Base-by-base conservation (phyloP, 208 protist species). In the Naegleria lovaniensis region DNA sequence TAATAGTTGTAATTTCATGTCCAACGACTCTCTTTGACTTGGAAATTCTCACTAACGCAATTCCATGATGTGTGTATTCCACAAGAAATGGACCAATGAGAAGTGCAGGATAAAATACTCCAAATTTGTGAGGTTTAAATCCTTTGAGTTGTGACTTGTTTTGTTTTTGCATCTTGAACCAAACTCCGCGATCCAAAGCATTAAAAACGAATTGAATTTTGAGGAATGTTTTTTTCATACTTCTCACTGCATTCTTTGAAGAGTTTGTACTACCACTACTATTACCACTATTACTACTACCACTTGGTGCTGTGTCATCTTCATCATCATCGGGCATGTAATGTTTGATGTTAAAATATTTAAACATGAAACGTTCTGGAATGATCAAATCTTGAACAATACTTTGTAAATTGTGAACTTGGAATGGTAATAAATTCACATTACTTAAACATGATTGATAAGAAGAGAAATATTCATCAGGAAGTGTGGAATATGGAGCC, bases 1-100 rank as follows among this genome's bases (percentile, higher is more conserved):
- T 79, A 36, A 79, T 36, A 15, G 67, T 79, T 79, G 67, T 79
- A 33, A 79, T 79, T 79, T 79, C 67, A 79, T 79, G 67, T 36
- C 67, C 67, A 36, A 79, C 29, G 36, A 79, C 67, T 79, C 67
- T 79, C 29, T 79, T 79, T 36, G 67, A 29, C n/a, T 79, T 79
- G 29, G 29, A 36, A 79, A 29, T 79, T 79, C 67, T 79, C 16
- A 79, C 67, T 9, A 79, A 79, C 36, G 67, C 67, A 79, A 79
- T 36, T 36, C 67, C 67, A 79, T 79, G 29, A 36, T 19, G 25
- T 36, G 67, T 79, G 36, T 79, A 79, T 79, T 79, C 67, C 0
- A 79, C 19, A 36, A 79, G 67, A 9, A 79, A 79, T 79, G 67
- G 67, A 36, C 67, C 67, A 79, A 79, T 79, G 9, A 79, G n/a